Evolutionary conservation across 106 monocot species (phyloP), one percentile per base, ranked within the genome.

Genomic region (Dioscorea alata): DNA sequence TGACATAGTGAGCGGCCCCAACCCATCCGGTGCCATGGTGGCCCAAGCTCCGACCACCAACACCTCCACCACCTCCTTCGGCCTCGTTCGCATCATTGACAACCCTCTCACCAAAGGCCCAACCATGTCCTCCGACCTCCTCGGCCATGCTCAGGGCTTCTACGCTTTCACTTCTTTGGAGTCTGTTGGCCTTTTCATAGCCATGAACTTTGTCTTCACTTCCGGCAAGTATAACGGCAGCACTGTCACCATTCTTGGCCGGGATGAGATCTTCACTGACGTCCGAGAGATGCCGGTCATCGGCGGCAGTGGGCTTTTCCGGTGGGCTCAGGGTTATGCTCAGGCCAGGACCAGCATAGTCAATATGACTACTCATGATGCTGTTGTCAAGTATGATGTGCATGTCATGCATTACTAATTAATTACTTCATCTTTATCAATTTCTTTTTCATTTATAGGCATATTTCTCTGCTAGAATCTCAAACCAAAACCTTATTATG

Each of bases 261-360:
- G 79, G 15, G 79, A 82, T 50, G 23, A 49, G 72, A 66, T 76
- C 67, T 51, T 70, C 49, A 23, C 35, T 16, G 6, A 2, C 7
- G 79, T 86, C 23, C 23, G 86, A 60, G 86, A 86, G 78, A 82
- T 86, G 86, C 51, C 82, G 33, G 59, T 86, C 16, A 60, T 86
- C 54, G 86, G 86, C 48, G 82, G 86, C 8, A 78, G 71, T 49
- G 73, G 79, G 21, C 17, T 65, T 13, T 82, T 86, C 73, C 66
- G 86, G 23, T 49, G 64, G 14, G 82, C 82, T 0, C 28, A 54
- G 31, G 82, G 82, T 1, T 86, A 79, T 12, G 81, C 62, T 0
- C 65, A 73, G 59, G 79, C 79, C 4, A 20, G 33, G 57, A 86
- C 86, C 0, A 13, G 73, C 34, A 42, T 13, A 12, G 3, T 79